Evolutionary conservation across 441 rosid genomes (phyloP).

Genomic region (Pelargonium citronellum): DNA sequence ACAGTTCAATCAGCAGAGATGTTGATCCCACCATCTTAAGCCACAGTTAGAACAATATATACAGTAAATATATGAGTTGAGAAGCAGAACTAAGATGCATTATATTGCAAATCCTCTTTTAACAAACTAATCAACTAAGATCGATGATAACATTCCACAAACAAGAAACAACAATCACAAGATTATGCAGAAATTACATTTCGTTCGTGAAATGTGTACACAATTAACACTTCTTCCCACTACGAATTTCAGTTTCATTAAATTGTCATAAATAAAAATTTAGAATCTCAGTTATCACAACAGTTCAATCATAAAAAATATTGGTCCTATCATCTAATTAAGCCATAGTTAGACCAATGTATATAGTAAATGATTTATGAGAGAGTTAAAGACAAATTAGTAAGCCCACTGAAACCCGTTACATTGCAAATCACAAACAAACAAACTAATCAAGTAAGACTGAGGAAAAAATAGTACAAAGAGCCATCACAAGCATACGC

Average conservation of each 20-base stretch:
- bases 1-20: too few species aligned
- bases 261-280: neutral
- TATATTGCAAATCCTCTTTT: neutral
- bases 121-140: constrained; percentile 3
- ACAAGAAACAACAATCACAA: neutral
- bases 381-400: neutral
- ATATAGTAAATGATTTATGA: too few species aligned
- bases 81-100: neutral
- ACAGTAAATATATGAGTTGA: neutral
- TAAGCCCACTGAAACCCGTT: neutral
- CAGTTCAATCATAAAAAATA: too few species aligned
- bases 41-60: too few species aligned
- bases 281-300: too few species aligned
- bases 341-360: too few species aligned
- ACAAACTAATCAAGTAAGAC: constrained; percentile 1
- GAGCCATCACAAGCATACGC: neutral
- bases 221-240: neutral
- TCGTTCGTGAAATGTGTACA: neutral
- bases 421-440: neutral
- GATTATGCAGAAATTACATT: neutral
- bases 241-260: neutral
- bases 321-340: too few species aligned
- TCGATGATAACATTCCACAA: neutral
- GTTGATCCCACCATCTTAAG: too few species aligned
- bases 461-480: neutral